Conservation (phyloP, 495 filamentous ascomycete genomes). For the Friedmanniomyces endolithicus region DNA sequence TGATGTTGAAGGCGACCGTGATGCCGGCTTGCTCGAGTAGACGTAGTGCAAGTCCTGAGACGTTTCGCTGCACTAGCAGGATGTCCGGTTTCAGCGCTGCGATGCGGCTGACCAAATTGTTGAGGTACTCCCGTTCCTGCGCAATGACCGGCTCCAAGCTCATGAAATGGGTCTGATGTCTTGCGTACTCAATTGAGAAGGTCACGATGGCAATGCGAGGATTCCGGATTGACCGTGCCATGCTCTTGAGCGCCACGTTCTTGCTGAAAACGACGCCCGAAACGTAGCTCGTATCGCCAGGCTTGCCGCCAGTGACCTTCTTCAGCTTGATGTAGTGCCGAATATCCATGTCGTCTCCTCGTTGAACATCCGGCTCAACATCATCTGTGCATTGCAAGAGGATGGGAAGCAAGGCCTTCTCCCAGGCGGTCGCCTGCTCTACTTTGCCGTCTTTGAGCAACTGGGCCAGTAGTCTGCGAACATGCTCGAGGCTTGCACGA, state of each 20-base stretch:
- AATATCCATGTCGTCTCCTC: slow-evolving; percentile 91
- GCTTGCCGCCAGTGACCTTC: slow-evolving; percentile 79
- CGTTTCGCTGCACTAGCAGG: slow-evolving; percentile 76
- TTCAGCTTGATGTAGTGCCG: slow-evolving; percentile 98
- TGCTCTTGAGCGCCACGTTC: slow-evolving; percentile 88
- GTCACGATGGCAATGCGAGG: slow-evolving; percentile 87
- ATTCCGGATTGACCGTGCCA: slow-evolving; percentile 72
- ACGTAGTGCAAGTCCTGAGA: slow-evolving; percentile 79
- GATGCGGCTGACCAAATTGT: slow-evolving; percentile 88
- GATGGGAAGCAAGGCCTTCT: slow-evolving; percentile 82
- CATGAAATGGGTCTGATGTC: slow-evolving; percentile 95
- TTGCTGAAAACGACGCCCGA: slow-evolving; percentile 96
- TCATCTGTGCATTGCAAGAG: slow-evolving; percentile 85
- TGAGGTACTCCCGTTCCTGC: slow-evolving; percentile 89
- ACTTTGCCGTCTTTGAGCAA: slow-evolving; percentile 66
- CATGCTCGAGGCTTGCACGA: slow-evolving; percentile 74
- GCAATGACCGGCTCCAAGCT: slow-evolving; percentile 93
- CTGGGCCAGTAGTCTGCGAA: slow-evolving; percentile 71
- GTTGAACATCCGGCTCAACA: slow-evolving; percentile 80
- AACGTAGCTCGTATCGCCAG: slow-evolving; percentile 84
- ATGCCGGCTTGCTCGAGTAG: slow-evolving; percentile 79
- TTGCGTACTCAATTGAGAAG: slow-evolving; percentile 91
- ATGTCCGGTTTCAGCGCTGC: slow-evolving; percentile 70
- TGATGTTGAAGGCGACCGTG: slow-evolving; percentile 89
- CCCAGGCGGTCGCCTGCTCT: slow-evolving; percentile 64